Conservation (phyloP, 805 yeast species). For the Candida boleticola region DNA sequence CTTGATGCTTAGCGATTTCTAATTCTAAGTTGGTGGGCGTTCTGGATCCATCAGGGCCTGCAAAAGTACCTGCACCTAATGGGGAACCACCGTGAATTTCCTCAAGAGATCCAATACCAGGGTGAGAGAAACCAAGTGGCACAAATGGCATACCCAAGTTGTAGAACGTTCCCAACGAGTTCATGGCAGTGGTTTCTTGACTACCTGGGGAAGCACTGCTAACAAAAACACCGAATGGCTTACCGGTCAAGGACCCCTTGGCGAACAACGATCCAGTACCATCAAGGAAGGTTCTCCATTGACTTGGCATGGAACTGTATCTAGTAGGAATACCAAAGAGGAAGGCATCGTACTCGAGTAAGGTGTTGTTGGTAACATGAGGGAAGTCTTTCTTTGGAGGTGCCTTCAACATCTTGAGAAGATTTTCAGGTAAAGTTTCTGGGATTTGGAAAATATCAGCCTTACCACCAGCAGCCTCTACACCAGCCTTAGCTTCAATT, state of each 20-base stretch:
- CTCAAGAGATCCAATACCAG: conserved; percentile 51
- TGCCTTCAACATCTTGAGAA: conserved; percentile 52
- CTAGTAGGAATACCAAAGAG: conserved; percentile 80
- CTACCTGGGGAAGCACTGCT: conserved; percentile 75
- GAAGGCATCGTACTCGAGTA: conserved; percentile 67
- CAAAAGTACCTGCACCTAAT: conserved; percentile 84
- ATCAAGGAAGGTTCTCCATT: conserved; percentile 75
- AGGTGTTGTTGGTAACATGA: conserved; percentile 53
- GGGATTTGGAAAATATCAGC: conserved; percentile 69
- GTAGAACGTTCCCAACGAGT: conserved; percentile 54
- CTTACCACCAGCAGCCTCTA: conserved; percentile 57
- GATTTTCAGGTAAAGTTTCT: conserved; percentile 60
- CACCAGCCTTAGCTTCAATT: conserved; percentile 57
- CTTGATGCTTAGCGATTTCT: conserved; percentile 66
- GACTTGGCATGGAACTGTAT: conserved; percentile 73
- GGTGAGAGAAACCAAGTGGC: conserved; percentile 70
- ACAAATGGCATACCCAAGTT: conserved; percentile 79
- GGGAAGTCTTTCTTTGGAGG: conserved; percentile 50
- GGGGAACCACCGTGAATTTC: conserved; percentile 82
- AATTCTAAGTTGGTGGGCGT: conserved; percentile 61
- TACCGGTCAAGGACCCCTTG: conserved; percentile 64
- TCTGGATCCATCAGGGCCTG: conserved; percentile 76
- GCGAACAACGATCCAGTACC: conserved; percentile 78
- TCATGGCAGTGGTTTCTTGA: conserved; percentile 68
- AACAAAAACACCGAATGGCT: conserved; percentile 69